Base-by-base conservation (phyloP, 2,329 filamentous ascomycete genomes). In the Berkeleyomyces rouxiae region DNA sequence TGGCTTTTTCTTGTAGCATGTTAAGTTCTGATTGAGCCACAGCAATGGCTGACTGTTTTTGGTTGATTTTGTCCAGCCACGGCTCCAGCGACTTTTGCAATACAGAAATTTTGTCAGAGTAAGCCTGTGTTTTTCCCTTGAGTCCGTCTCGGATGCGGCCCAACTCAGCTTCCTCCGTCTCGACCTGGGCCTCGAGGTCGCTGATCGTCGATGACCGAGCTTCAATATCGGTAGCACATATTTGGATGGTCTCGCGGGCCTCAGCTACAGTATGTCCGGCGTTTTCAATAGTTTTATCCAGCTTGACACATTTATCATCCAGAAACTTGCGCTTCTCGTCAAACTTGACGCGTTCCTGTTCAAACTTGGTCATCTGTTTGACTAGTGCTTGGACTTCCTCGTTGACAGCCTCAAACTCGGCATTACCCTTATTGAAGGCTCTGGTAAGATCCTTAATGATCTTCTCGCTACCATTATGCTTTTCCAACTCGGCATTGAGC, bases 311-410 rank as follows among this genome's bases (percentile, higher is more conserved):
- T 76, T 99, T 99, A 70, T 86, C 86, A 1, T 82, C 78, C 67
- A 99, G 75, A 73, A 97, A 97, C 72, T 99, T 99, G 72, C 87
- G 86, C 78, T 97, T 97, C 74, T 99, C 95, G 67, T 97, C 92
- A 67, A 95, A 91, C 71, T 99, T 99, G 74, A 99, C 93, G 31
- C 86, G 85, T 70, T 97, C 93, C 71, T 97, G 96, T 70, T 99
- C 95, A 66, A 95, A 90, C 70, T 91, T 92, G 53, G 90, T 85
- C 74, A 93, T 85, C 71, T 97, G 89, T 71, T 96, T 96, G 65
- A 86, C 76, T 61, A 96, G 78, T 36, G 77, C 79, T 68, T 96
- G 88, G 0, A 86, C 85, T 61, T 88, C 81, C 73, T 95, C 92
- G 68, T 95, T 89, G 66, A 95, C 82, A 1, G 78, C 77, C 67